Evolutionary conservation across 176 grass and related monocot genomes (phyloP).

Genomic region (Triticum turgidum): DNA sequence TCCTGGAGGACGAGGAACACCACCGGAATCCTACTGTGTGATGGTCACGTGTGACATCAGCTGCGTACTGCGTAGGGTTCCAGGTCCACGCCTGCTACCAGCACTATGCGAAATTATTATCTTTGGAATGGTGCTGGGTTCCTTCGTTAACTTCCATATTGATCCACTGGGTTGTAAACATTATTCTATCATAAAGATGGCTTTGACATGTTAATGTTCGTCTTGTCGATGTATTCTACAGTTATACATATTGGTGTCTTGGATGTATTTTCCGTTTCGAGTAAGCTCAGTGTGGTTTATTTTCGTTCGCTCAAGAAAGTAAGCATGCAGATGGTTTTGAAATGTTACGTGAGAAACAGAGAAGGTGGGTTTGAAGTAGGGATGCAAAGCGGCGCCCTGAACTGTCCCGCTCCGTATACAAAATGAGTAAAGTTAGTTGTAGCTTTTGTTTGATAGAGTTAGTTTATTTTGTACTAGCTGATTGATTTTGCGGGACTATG

Average conservation of each 20-base stretch:
- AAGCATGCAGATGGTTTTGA: neutral
- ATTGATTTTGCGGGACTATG: too few relatives aligned
- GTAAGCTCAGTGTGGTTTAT: neutral
- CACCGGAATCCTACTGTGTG: neutral
- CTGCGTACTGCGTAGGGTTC: neutral
- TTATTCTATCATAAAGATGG: neutral
- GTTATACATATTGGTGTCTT: neutral
- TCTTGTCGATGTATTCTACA: constrained; percentile 3
- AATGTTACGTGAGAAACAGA: neutral
- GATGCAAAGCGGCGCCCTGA: too few relatives aligned
- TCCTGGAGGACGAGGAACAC: neutral
- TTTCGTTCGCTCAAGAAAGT: neutral
- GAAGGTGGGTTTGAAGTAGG: neutral
- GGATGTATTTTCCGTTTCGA: neutral
- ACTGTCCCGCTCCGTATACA: too few relatives aligned
- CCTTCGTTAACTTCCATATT: neutral
- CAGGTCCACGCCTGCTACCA: neutral
- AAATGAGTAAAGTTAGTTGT: too few relatives aligned
- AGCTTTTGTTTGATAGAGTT: too few relatives aligned
- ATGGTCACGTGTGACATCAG: neutral
- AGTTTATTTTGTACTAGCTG: too few relatives aligned
- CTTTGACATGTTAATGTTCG: neutral
- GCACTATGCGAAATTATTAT: constrained; percentile 17
- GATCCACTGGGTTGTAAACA: constrained; percentile 12
- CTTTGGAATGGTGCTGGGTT: neutral